These are phyloP conservation scores for Fusarium verrucosum DNA, from an alignment of 2,329 filamentous ascomycete species.

Conservation along the genomic window DNA sequence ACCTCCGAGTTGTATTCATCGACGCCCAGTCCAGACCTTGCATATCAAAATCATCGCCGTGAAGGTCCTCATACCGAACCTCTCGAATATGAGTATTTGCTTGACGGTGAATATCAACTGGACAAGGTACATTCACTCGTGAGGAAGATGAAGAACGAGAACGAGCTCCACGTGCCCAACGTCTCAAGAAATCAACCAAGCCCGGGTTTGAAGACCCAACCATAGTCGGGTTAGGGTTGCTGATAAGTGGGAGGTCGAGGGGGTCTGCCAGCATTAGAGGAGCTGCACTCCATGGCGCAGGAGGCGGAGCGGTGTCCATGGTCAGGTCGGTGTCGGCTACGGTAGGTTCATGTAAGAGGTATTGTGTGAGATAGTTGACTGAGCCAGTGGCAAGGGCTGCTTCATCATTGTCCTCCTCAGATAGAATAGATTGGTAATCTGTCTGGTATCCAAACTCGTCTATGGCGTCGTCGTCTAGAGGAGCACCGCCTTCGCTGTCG, in stretches of 20 bases:
- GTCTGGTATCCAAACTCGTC: slow-evolving; percentile 12
- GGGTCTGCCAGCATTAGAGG: background rate
- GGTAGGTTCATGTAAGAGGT: slow-evolving; percentile 13
- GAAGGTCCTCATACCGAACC: slow-evolving; percentile 57
- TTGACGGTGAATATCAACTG: slow-evolving; percentile 48
- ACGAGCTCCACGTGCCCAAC: slow-evolving; percentile 56
- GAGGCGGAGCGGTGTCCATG: slow-evolving; percentile 34
- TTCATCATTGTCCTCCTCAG: slow-evolving; percentile 23
- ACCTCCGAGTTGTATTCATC: slow-evolving; percentile 60
- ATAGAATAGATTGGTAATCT: slow-evolving; percentile 12
- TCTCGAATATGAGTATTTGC: slow-evolving; percentile 33
- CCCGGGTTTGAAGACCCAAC: slow-evolving; percentile 61
- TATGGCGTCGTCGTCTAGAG: slow-evolving; percentile 33
- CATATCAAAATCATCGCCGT: slow-evolving; percentile 65
- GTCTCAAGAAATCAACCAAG: slow-evolving; percentile 59
- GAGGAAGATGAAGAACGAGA: slow-evolving; percentile 31
- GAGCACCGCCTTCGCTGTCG: slow-evolving; percentile 49
- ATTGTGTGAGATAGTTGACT: slow-evolving; percentile 26
- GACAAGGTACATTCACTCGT: slow-evolving; percentile 42
- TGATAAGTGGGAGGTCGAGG: slow-evolving; percentile 39
- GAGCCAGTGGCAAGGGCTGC: slow-evolving; percentile 12
- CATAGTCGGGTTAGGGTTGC: slow-evolving; percentile 49
- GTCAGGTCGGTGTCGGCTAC: slow-evolving; percentile 8
- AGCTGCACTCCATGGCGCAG: slow-evolving; percentile 25
- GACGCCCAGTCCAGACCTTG: slow-evolving; percentile 68